phyloP scores from a whole-genome alignment of 179 eudicot species.

The Vitellaria paradoxa region DNA sequence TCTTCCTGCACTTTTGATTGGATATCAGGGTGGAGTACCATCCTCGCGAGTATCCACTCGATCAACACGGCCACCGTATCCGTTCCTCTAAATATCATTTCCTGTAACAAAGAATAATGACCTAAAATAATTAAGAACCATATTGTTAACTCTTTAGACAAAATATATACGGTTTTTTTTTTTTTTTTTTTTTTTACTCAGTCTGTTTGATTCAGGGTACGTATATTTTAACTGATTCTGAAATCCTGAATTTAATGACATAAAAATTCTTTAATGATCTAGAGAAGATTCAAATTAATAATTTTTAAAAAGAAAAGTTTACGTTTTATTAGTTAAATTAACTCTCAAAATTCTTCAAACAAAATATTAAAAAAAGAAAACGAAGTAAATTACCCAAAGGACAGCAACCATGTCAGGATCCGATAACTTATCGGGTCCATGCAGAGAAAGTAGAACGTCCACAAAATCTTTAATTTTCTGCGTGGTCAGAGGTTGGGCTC shows the following conservation, averaged over 20 bases:
- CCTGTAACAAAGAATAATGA: constrained; percentile 24
- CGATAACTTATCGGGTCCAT: constrained; percentile 40
- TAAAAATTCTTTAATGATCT: no score
- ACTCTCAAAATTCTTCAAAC: no score
- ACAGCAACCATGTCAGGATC: constrained; percentile 72
- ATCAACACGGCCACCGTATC: constrained; percentile 70
- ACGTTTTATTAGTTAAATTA: no score
- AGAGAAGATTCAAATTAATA: no score
- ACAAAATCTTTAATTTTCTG: constrained; percentile 46
- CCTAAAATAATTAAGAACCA: neutral
- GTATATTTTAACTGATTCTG: no score
- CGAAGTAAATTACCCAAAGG: constrained; percentile 52
- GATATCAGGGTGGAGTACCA: constrained; percentile 50
- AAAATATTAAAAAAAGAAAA: neutral
- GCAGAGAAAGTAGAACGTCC: constrained; percentile 59
- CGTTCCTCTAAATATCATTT: constrained; percentile 77
- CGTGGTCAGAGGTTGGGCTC: constrained; percentile 12
- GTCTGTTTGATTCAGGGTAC: no score
- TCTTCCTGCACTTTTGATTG: constrained; percentile 61
- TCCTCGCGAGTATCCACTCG: constrained; percentile 68
- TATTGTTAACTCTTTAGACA: no score
- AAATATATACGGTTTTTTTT: no score
- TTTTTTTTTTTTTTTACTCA: no score
- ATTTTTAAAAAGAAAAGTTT: no score
- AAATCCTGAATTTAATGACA: no score